These are phyloP conservation scores for Ceratobasidium sp. DNA, from an alignment of 1,284 basidiomycete genomes.

Conservation along the genomic window DNA sequence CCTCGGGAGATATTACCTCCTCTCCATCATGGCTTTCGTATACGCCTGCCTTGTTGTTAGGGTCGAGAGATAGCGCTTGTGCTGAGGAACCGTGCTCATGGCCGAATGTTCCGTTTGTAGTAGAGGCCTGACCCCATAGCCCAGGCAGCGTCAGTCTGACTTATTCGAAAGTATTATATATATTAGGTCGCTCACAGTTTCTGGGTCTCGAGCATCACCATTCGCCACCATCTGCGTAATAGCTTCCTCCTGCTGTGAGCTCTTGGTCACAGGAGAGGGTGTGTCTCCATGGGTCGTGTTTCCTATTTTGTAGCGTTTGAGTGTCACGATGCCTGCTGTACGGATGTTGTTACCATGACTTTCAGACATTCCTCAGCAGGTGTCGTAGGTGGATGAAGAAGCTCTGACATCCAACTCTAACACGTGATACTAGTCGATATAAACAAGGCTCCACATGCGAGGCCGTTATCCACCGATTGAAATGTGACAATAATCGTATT, in stretches of 20 bases:
- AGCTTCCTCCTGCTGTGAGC: neutral
- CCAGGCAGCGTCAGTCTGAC: neutral
- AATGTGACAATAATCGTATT: neutral
- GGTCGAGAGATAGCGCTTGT: neutral
- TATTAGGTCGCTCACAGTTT: neutral
- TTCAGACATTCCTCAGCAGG: constrained; percentile 25
- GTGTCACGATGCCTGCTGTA: no score
- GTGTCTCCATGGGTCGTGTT: neutral
- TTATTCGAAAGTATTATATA: neutral
- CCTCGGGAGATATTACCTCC: constrained; percentile 37
- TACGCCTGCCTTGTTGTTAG: neutral
- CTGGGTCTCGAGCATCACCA: neutral
- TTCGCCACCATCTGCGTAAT: neutral
- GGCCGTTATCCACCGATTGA: neutral
- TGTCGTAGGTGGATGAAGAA: neutral
- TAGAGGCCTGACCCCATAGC: neutral
- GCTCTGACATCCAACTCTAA: neutral
- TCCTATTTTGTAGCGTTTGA: neutral
- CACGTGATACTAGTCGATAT: neutral
- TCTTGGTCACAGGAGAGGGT: neutral
- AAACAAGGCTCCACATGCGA: neutral
- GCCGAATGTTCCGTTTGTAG: neutral
- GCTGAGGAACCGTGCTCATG: neutral
- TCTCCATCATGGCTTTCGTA: constrained; percentile 13
- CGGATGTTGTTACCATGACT: constrained; percentile 16